Base-by-base conservation (phyloP, 805 yeast species). In the Candida nonsorbophila region DNA sequence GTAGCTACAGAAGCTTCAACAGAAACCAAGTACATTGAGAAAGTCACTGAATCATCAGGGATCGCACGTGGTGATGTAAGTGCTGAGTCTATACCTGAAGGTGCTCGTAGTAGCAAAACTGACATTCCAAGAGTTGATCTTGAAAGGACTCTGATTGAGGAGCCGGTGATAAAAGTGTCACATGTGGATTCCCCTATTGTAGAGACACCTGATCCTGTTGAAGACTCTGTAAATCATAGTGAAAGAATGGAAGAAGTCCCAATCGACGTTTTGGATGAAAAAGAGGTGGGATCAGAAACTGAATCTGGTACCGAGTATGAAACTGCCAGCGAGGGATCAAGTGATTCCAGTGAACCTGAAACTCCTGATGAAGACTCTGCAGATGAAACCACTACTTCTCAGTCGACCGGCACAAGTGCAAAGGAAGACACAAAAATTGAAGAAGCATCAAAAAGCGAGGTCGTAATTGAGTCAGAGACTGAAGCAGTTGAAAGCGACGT, bases 401-500 rank as follows among this genome's bases (percentile, higher is more conserved):
- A n/a, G n/a, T n/a, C n/a, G n/a, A n/a, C n/a, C n/a, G n/a, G n/a
- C n/a, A n/a, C n/a, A n/a, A n/a, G n/a, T n/a, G 16, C 3, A 15
- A 14, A 10, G 8, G 28, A 16, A 4, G 21, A n/a, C 8, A 10
- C 14, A n/a, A 16, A 25, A 25, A 14, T 16, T 14, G 18, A 13
- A 15, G 27, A 14, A 5, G n/a, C 16, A 15, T 17, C 4, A 15
- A 15, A n/a, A 4, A 15, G 14, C 18, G 28, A 20, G n/a, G 2
- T 13, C 12, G 10, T 10, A 7, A 18, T 18, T 6, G 30, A 13
- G 15, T 20, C 25, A 14, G 30, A n/a, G 14, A 14, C 29, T 19
- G 29, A 27, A 18, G 25, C 11, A 30, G 15, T 39, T 34, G 34
- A 30, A 28, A 31, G 22, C 17, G 30, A 31, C 14, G 20, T 20